Conservation (phyloP, 306 rosid species). For the Sicyos baderoa region DNA sequence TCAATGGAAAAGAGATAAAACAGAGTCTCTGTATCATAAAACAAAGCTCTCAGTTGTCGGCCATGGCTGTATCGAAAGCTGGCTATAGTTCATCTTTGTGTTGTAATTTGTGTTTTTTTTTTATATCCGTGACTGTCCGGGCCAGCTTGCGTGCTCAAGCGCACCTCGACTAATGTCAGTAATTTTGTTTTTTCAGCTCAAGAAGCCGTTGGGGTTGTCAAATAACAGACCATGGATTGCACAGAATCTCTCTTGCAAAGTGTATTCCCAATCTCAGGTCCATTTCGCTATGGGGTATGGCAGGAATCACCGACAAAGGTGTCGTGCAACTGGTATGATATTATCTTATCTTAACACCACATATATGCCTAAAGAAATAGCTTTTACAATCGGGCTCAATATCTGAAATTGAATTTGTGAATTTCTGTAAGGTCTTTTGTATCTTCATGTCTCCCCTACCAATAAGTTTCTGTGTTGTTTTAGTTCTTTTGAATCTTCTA, state of each 20-base stretch:
- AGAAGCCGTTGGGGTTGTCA: constrained; percentile 89
- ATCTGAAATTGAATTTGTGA: background rate
- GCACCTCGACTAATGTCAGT: too few relatives aligned
- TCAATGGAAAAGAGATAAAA: background rate
- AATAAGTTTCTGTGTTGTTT: background rate
- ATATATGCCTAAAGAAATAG: background rate
- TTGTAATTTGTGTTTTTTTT: background rate
- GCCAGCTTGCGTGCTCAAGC: too few relatives aligned
- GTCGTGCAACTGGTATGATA: constrained; percentile 66
- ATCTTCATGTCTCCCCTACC: background rate
- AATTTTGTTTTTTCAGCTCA: constrained; percentile 66
- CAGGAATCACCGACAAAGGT: constrained; percentile 87
- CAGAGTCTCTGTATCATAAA: background rate
- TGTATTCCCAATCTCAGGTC: constrained; percentile 66
- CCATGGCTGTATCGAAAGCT: background rate
- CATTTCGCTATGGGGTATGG: constrained; percentile 82
- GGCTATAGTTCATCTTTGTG: background rate
- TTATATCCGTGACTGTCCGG: too few relatives aligned
- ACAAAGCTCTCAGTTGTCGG: background rate
- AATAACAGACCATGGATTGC: constrained; percentile 62
- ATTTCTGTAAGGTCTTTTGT: background rate
- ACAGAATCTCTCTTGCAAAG: constrained; percentile 56
- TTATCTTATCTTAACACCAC: background rate
- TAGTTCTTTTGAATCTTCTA: background rate
- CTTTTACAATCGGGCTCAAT: background rate